A percentile compares a stretch with the other conserved stretches of the same genome.
Evolutionary conservation across 768 basidiomycete genomes (phyloP).

Genomic region (Lyophyllum shimeji): DNA sequence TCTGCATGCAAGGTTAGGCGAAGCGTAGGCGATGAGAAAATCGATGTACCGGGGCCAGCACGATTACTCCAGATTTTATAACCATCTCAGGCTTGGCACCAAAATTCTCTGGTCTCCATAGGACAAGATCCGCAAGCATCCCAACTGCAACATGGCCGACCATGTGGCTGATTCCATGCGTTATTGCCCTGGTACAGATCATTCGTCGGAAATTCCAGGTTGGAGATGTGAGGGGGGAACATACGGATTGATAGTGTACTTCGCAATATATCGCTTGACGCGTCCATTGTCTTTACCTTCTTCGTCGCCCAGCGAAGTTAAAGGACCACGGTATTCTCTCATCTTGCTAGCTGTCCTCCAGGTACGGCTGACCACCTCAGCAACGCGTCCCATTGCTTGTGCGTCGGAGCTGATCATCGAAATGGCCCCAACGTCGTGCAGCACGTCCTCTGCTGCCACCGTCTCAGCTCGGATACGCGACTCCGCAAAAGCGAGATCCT

Average conservation of each 20-base stretch:
- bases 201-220: neutral
- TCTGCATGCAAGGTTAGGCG: slow-evolving; percentile 40
- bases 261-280: slow-evolving; percentile 93
- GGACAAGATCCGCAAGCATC: slow-evolving; percentile 88
- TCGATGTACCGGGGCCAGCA: slow-evolving; percentile 73
- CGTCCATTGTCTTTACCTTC: slow-evolving; percentile 79
- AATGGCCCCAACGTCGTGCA: slow-evolving; percentile 92
- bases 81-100: slow-evolving; percentile 93
- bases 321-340: slow-evolving; percentile 74
- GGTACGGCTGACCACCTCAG: slow-evolving; percentile 88
- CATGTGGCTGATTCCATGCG: slow-evolving; percentile 87
- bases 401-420: slow-evolving; percentile 97
- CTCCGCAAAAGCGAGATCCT: slow-evolving; percentile 95
- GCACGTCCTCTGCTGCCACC: slow-evolving; percentile 94
- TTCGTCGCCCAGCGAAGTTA: slow-evolving; percentile 66
- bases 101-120: slow-evolving; percentile 95
- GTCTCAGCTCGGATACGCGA: slow-evolving; percentile 97
- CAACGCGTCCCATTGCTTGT: slow-evolving; percentile 98
- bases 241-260: slow-evolving; percentile 97
- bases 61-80: slow-evolving; percentile 92
- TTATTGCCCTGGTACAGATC: slow-evolving; percentile 66
- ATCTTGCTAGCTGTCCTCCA: slow-evolving; percentile 99
- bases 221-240: slow-evolving; percentile 27
- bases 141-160: slow-evolving; percentile 84
- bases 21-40: neutral